Evolutionary conservation across 306 rosid genomes (phyloP).

Genomic region (Ceratonia siliqua): DNA sequence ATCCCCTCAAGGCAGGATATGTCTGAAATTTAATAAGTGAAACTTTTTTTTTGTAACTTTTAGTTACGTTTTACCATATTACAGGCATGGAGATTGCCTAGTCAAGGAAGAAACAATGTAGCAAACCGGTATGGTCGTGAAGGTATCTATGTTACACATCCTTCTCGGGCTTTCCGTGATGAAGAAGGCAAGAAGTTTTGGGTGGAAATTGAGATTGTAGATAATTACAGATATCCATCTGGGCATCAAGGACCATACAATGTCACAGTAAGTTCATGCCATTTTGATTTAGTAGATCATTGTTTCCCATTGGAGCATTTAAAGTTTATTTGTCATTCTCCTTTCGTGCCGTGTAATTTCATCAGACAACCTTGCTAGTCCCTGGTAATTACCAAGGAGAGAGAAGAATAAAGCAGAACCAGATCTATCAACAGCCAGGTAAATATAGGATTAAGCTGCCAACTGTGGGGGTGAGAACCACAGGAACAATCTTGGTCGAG

Average conservation of each 20-base stretch:
- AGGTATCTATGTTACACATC: slow-evolving; percentile 78
- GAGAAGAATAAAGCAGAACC: slow-evolving; percentile 71
- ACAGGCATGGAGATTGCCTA: slow-evolving; percentile 81
- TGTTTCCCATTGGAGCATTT: not conserved
- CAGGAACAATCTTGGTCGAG: slow-evolving; percentile 92
- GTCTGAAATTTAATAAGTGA: slow-evolving; percentile 28
- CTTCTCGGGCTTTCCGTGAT: slow-evolving; percentile 93
- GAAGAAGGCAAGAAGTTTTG: slow-evolving; percentile 97
- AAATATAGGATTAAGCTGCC: slow-evolving; percentile 83
- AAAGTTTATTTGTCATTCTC: slow-evolving; percentile 3
- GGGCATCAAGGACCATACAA: slow-evolving; percentile 90
- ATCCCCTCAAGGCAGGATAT: slow-evolving; percentile 84
- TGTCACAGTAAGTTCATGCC: slow-evolving; percentile 65
- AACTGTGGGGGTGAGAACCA: slow-evolving; percentile 78
- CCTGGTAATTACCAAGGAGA: slow-evolving; percentile 99
- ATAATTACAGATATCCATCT: slow-evolving; percentile 78
- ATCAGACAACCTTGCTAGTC: slow-evolving; percentile 78
- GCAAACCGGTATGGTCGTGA: slow-evolving; percentile 72
- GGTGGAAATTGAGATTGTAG: slow-evolving; percentile 90
- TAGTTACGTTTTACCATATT: slow-evolving; percentile 26
- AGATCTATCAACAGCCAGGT: slow-evolving; percentile 67
- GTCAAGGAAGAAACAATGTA: slow-evolving; percentile 86
- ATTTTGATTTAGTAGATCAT: not conserved
- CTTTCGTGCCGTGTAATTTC: slow-evolving; percentile 36
- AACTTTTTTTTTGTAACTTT: slow-evolving; percentile 17